Evolutionary conservation across 208 protist species (phyloP), one percentile per base, ranked within the genome.

Genomic region (Acanthamoeba polyphaga): DNA sequence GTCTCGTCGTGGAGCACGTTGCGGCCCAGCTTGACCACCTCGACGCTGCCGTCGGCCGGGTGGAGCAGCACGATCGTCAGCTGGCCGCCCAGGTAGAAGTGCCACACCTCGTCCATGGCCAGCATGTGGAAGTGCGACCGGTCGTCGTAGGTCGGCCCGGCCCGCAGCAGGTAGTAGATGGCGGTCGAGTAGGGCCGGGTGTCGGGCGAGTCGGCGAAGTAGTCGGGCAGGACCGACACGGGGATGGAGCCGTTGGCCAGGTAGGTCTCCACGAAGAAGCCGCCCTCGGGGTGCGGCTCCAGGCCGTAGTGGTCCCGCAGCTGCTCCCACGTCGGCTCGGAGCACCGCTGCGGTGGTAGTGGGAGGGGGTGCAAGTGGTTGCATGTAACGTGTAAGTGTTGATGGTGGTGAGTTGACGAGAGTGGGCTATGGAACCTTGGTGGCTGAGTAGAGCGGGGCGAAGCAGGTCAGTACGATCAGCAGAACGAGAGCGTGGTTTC

Each of bases 111-210:
- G 27, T 91, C 85, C 62, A 72, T 72, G 58, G 32, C 29, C 53
- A 91, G 85, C 85, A 91, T 91, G 85, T 91, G 85, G 51, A 91
- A 15, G 27, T 91, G 85, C 58, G 85, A 91, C 22, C 49, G 74
- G 27, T 91, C 85, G 29, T 8, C 17, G 68, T 74, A 74, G n/a
- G 29, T 5, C 19, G 49, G 8, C 9, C 34, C 58, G 19, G 32
- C 24, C 12, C 85, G 53, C 38, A 91, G 85, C 19, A 91, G 85
- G 55, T 91, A 91, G 85, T 51, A 91, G 85, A 91, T 91, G 46
- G 85, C 85, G 1, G 85, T 91, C 34, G 85, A 91, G 85, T 70
- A 91, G 85, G 85, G 53, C 8, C 85, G 85, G 38, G 85, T 91
- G 32, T 27, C 15, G 53, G 85, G 85, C 15, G 53, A 22, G 19